A percentile compares a stretch with the other conserved stretches of the same genome.
phyloP scores from a whole-genome alignment of 164 flowering plant genomes.

The Annona cherimola region DNA sequence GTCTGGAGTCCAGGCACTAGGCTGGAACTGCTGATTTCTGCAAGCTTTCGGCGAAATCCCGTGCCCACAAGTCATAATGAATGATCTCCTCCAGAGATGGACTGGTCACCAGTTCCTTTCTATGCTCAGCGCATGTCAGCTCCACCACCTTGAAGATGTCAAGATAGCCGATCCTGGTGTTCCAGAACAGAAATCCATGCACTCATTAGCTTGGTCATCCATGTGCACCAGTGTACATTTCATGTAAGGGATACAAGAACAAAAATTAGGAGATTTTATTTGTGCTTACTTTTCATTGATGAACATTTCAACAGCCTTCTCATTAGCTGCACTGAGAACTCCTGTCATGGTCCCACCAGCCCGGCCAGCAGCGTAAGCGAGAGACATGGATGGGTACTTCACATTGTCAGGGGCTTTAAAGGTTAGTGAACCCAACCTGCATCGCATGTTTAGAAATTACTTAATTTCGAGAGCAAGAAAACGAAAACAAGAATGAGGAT shows the following conservation, averaged over 20 bases:
- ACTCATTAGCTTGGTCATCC: conserved; percentile 4
- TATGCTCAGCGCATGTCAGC: conserved; percentile 82
- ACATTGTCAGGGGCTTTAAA: conserved; percentile 90
- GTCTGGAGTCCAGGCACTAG: conserved; percentile 16
- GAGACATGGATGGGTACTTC: conserved; percentile 96
- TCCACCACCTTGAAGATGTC: conserved; percentile 93
- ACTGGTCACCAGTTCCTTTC: conserved; percentile 45
- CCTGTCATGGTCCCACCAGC: conserved; percentile 99
- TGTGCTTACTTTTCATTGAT: conserved; percentile 77
- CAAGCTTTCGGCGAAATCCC: conserved; percentile 65
- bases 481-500: neutral
- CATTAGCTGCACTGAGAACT: conserved; percentile 98
- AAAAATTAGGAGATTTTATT: neutral
- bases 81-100: conserved; percentile 96
- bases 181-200: neutral
- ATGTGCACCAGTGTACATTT: neutral
- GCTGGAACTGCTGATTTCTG: conserved; percentile 44
- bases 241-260: neutral
- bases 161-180: conserved; percentile 75
- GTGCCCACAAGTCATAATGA: conserved; percentile 94
- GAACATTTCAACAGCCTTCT: conserved; percentile 97
- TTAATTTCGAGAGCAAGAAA: neutral
- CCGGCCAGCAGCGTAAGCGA: conserved; percentile 96
- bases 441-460: conserved; percentile 6
- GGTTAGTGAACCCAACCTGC: conserved; percentile 85